Percentiles rank a stretch among this genome's conserved stretches.
These are phyloP conservation scores for Daldinia vernicosa DNA, from an alignment of 495 filamentous ascomycete genomes.

Conservation along the genomic window DNA sequence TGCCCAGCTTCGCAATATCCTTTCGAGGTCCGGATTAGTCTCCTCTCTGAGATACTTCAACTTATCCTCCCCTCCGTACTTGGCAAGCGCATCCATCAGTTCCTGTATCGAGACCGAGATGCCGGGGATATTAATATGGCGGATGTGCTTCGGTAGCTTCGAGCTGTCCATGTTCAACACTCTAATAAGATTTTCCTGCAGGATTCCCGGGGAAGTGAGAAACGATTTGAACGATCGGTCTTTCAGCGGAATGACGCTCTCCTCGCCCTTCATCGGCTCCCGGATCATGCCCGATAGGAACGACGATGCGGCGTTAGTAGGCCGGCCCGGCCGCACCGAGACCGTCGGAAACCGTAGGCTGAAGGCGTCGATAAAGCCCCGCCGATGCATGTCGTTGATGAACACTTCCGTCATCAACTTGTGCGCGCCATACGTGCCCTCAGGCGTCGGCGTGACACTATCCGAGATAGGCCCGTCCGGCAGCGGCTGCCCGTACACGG, in stretches of 20 bases:
- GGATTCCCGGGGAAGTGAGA: conserved; percentile 71
- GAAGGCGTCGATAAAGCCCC: conserved; percentile 72
- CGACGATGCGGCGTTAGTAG: conserved; percentile 76
- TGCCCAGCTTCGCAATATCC: conserved; percentile 79
- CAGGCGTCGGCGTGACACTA: conserved; percentile 68
- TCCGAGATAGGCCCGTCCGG: conserved; percentile 46
- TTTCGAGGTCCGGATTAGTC: conserved; percentile 70
- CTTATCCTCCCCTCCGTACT: conserved; percentile 74
- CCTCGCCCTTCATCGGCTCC: conserved; percentile 65
- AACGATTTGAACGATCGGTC: conserved; percentile 69
- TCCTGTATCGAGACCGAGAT: conserved; percentile 75
- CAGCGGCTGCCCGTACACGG: conserved; percentile 53
- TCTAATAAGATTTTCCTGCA: conserved; percentile 75
- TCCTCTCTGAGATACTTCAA: conserved; percentile 70
- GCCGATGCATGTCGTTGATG: conserved; percentile 78
- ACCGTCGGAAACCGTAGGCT: conserved; percentile 78
- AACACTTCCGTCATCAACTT: conserved; percentile 79
- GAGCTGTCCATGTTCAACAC: conserved; percentile 65
- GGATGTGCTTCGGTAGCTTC: conserved; percentile 62
- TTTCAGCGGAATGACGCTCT: conserved; percentile 68
- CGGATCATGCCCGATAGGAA: conserved; percentile 75
- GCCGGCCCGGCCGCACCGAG: conserved; percentile 75
- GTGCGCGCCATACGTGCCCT: conserved; percentile 78
- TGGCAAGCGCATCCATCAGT: conserved; percentile 76
- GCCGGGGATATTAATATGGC: conserved; percentile 78